Evolutionary conservation across 1,284 basidiomycete genomes (phyloP), one percentile per base, ranked within the genome.

Genomic region (Rhodotorula mucilaginosa): DNA sequence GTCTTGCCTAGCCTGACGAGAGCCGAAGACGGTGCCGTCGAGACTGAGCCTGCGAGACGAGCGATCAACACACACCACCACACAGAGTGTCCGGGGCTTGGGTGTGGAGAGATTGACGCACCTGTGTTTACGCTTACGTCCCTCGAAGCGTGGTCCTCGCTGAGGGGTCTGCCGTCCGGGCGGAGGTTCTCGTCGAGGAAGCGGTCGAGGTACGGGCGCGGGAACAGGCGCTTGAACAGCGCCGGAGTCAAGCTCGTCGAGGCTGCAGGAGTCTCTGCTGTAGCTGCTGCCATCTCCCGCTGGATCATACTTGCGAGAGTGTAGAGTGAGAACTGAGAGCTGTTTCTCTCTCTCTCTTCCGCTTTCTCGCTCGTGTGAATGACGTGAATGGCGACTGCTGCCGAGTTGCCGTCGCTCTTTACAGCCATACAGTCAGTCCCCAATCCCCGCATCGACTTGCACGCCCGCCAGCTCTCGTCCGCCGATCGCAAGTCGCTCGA

Each of bases 1-100:
- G 94, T 96, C 67, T 91, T 87, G 34, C 94, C 94, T 72, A 96
- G 81, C n/a, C 91, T 85, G 18, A 97, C 91, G 44, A 97, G 87
- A 0, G 93, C 88, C 4, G 93, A 96, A 0, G 93, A 93, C 76
- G 94, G 86, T 0, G 94, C 93, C 0, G 93, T 96, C 0, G 90
- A 89, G 81, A 97, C 90, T 1, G 93, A 95, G 66, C 91, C 91
- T 88, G 68, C 19, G 13, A 49, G 12, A 61, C 46, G 26, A 15
- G 54, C 10, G 26, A 44, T 19, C 46, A 26, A 31, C 52, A 34
- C 34, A 34, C 34, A 34, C 34, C 34, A 34, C n/a, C n/a, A n/a
- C n/a, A n/a, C n/a, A n/a, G n/a, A n/a, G n/a, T 63, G n/a, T 10
- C 3, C 23, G 1, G 15, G 51, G 65, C 48, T 56, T 26, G 26